These are phyloP conservation scores for Xylaria sp. DNA, from an alignment of 2,329 filamentous ascomycete species.

Conservation along the genomic window DNA sequence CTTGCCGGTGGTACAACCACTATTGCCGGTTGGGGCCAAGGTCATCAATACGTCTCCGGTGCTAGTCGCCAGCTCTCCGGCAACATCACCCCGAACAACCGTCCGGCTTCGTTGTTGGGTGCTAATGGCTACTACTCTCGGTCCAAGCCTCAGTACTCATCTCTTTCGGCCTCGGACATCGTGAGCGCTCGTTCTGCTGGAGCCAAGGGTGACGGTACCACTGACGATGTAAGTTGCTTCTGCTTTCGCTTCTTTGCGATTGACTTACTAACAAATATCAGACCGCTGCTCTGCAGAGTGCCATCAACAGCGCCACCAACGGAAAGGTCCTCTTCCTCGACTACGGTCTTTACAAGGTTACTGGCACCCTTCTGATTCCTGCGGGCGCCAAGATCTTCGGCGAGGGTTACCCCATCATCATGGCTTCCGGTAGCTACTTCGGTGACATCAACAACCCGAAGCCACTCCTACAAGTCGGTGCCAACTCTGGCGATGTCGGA, in stretches of 20 bases:
- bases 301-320: constrained; percentile 48
- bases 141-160: constrained; percentile 68
- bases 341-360: constrained; percentile 50
- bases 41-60: constrained; percentile 53
- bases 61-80: constrained; percentile 44
- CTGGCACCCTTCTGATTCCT: constrained; percentile 43
- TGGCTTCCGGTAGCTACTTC: constrained; percentile 53
- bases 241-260: constrained; percentile 36
- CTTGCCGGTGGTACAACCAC: constrained; percentile 49
- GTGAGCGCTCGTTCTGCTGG: constrained; percentile 49
- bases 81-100: constrained; percentile 38
- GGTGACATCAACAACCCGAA: constrained; percentile 53
- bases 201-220: constrained; percentile 63
- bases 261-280: constrained; percentile 17
- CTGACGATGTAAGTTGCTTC: constrained; percentile 55
- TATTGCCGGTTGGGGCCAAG: constrained; percentile 62
- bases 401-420: constrained; percentile 37
- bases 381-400: constrained; percentile 35
- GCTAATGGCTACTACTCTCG: constrained; percentile 51
- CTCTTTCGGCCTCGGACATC: constrained; percentile 51
- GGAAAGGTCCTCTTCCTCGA: constrained; percentile 53
- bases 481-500: constrained; percentile 53
- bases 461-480: constrained; percentile 62
- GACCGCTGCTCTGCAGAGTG: constrained; percentile 52
- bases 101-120: constrained; percentile 50